Base-by-base conservation (phyloP, 441 rosid species). In the Erodium moschatum region DNA sequence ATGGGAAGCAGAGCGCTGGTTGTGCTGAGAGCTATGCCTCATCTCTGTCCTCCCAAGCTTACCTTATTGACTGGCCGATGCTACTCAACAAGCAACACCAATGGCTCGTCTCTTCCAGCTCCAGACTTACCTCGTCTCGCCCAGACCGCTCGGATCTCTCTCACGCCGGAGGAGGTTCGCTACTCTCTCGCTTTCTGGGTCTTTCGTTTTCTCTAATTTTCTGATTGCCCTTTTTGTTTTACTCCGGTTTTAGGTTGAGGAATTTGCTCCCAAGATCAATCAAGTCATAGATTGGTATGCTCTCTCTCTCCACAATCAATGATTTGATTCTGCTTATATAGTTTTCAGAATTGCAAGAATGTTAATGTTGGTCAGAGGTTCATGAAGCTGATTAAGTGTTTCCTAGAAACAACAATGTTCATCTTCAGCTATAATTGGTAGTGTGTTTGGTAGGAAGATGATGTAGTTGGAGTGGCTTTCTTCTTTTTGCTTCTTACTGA, bases 71-170 rank as follows among this genome's bases (percentile, higher is more conserved):
- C 6, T 38, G 42, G 42, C 33, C 72, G 75, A 2, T 27, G 56
- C 65, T 78, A 60, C 68, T 78, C 85, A 21, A 44, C 80, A 3
- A 31, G 65, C 11, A 64, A 65, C 13, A 12, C 61, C 1, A 18
- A 65, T 27, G 73, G 69, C 38, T 77, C 82, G 20, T 81, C 84
- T 73, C 84, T 84, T 75, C 70, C 80, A 70, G 80, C 86, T 0
- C 93, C 90, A 2, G 93, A 89, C 66, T 72, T 89, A 11, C 69
- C 84, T 44, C 84, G 81, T 72, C 78, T 90, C 69, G 91, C 98
- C 8, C 77, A 88, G 76, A 89, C 87, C 54, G 90, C 98, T 72
- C 86, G 96, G 66, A 89, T 90, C 73, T 85, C 91, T 46, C 86
- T 89, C 56, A 75, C 88, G 54, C 86, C 87, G 0, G 64, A 67